Base-by-base conservation (phyloP, 208 protist species). In the Acanthamoeba lenticulata region DNA sequence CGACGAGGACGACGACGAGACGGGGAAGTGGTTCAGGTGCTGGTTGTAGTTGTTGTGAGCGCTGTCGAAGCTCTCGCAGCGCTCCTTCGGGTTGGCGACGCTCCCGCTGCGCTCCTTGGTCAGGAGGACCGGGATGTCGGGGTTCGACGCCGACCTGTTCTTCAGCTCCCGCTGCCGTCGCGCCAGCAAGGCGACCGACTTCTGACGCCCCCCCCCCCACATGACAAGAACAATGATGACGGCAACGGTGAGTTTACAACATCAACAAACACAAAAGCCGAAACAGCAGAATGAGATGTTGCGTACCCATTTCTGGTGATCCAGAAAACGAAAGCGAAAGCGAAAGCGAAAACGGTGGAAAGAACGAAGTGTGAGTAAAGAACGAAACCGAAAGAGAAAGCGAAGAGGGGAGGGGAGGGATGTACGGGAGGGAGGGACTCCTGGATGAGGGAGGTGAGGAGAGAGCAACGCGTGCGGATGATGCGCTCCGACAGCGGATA, bases 401-500 rank as follows among this genome's bases (percentile, higher is more conserved):
- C 9, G 44, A 32, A 17, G 38, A 52, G 38, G 6, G 6, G 38
- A 49, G 21, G 29, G 4, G 4, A 49, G 7, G n/a, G 15, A 81
- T 52, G 36, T 92, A 65, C 85, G 21, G 81, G 21, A 7, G 81
- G 81, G 29, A 92, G 88, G 11, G 49, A 38, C 32, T 92, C 32
- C 42, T 92, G 57, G 44, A 92, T 55, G 47, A 92, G 38, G n/a
- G 72, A 49, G 42, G 55, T 55, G 24, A 92, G 42, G 19, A 92
- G 62, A 6, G 42, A 67, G 36, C 44, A 77, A 57, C 88, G 88
- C 0, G 88, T 77, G 44, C 88, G 88, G 42, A 77, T 92, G 88
- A 92, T 92, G 27, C 88, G 40, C 32, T 67, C 62, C n/a, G 88
- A 67, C 40, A 92, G 62, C 49, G 88, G 88, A 32, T 21, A 55